These are phyloP conservation scores for Pachysandra terminalis DNA, from an alignment of 164 flowering plant species.

Conservation along the genomic window DNA sequence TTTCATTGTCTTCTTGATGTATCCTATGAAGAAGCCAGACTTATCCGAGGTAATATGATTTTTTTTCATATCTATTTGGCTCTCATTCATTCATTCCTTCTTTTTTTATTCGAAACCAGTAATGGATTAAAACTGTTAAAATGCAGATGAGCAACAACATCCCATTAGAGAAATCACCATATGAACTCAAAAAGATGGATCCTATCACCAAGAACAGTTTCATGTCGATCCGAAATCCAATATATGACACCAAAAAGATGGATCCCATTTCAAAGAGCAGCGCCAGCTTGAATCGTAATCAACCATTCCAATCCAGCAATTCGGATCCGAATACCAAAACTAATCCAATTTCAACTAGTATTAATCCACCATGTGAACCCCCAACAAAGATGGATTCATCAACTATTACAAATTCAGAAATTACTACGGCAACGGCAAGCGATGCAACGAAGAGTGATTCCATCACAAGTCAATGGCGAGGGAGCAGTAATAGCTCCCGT, in stretches of 20 bases:
- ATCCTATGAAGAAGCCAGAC: conserved; percentile 10
- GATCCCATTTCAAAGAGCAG: conserved; percentile 14
- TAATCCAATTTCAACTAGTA: neutral
- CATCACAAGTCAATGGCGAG: conserved; percentile 9
- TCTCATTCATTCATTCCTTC: neutral
- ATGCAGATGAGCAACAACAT: conserved; percentile 27
- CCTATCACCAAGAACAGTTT: conserved; percentile 8
- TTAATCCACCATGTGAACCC: conserved; percentile 5
- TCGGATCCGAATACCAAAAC: conserved; percentile 16
- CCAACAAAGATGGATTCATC: conserved; percentile 9
- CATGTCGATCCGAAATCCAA: neutral
- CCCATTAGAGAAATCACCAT: conserved; percentile 19
- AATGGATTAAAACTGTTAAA: neutral
- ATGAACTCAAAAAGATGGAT: conserved; percentile 16
- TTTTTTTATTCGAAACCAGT: neutral
- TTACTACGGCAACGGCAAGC: conserved; percentile 4
- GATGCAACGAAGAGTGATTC: conserved; percentile 17
- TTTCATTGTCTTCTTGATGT: neutral
- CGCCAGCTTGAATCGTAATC: conserved; percentile 4
- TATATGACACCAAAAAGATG: neutral
- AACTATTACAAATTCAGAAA: conserved; percentile 16
- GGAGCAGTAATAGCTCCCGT: conserved; percentile 14
- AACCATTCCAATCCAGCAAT: conserved; percentile 13
- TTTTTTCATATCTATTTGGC: neutral
- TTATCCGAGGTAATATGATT: conserved; percentile 7